A percentile compares a stretch with the other conserved stretches of the same genome.
Evolutionary conservation across 805 yeast genomes (phyloP).

Genomic region (Candida silvicultrix): DNA sequence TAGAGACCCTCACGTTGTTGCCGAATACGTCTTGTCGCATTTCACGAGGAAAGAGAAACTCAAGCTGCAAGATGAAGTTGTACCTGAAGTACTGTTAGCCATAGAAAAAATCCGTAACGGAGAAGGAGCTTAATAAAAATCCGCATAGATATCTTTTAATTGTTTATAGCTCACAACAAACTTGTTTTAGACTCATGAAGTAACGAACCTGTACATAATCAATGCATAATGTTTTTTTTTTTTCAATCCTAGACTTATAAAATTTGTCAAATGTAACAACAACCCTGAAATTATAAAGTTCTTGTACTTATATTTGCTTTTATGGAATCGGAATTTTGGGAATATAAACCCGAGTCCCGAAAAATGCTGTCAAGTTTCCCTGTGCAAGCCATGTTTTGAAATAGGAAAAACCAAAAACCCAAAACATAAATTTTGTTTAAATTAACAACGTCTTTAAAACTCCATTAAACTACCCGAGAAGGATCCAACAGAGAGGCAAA

Average conservation of each 20-base stretch:
- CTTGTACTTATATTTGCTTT: no score
- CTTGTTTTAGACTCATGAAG: no score
- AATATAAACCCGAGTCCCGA: neutral
- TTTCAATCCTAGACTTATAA: no score
- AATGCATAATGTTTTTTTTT: no score
- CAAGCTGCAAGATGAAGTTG: conserved; percentile 30
- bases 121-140: neutral
- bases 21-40: conserved; percentile 56
- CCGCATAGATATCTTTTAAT: no score
- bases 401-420: neutral
- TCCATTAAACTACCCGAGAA: no score
- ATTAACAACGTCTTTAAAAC: no score
- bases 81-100: conserved; percentile 32
- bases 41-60: conserved; percentile 41
- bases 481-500: no score
- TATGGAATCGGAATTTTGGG: neutral
- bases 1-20: conserved; percentile 36
- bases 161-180: no score
- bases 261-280: no score
- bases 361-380: neutral
- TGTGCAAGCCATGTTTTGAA: neutral
- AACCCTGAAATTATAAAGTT: no score
- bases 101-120: conserved; percentile 23
- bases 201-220: neutral
- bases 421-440: neutral